phyloP scores from a whole-genome alignment of 352 stramenopile genomes.

The Aphanomyces stellatus region DNA sequence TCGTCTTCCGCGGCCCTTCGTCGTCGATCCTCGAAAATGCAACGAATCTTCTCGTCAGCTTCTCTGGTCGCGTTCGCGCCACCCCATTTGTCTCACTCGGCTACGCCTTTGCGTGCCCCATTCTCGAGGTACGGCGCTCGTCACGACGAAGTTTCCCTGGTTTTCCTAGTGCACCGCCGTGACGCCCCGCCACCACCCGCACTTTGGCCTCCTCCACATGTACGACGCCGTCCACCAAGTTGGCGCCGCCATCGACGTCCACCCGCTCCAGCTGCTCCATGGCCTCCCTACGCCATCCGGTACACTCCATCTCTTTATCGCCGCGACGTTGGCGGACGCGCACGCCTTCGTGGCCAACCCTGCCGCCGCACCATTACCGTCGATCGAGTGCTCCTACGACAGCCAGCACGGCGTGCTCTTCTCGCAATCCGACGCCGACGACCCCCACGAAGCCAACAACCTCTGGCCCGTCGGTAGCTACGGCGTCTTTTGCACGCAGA shows the following conservation, averaged over 20 bases:
- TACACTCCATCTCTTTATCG: conserved; percentile 11
- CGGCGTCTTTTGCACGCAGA: conserved; percentile 33
- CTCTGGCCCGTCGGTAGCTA: conserved; percentile 30
- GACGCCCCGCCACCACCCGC: neutral
- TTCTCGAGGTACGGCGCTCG: conserved; percentile 22
- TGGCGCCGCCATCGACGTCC: conserved; percentile 14
- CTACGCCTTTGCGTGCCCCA: conserved; percentile 34
- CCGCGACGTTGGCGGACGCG: neutral
- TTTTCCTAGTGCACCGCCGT: conserved; percentile 7
- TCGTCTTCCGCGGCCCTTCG: conserved; percentile 17
- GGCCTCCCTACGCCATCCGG: neutral
- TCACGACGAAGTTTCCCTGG: neutral
- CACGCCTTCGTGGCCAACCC: neutral
- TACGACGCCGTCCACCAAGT: conserved; percentile 26
- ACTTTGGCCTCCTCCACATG: conserved; percentile 25
- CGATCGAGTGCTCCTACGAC: conserved; percentile 8
- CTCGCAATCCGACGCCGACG: neutral
- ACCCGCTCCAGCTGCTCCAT: conserved; percentile 1
- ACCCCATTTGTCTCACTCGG: conserved; percentile 34
- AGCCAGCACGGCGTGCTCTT: conserved; percentile 5
- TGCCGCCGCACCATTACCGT: neutral
- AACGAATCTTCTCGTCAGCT: conserved; percentile 35
- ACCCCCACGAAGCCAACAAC: neutral
- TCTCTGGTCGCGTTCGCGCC: conserved; percentile 31
- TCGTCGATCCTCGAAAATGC: conserved; percentile 11